Evolutionary conservation across 345 rosid species (phyloP).

Genomic region (Ceriops decandra): DNA sequence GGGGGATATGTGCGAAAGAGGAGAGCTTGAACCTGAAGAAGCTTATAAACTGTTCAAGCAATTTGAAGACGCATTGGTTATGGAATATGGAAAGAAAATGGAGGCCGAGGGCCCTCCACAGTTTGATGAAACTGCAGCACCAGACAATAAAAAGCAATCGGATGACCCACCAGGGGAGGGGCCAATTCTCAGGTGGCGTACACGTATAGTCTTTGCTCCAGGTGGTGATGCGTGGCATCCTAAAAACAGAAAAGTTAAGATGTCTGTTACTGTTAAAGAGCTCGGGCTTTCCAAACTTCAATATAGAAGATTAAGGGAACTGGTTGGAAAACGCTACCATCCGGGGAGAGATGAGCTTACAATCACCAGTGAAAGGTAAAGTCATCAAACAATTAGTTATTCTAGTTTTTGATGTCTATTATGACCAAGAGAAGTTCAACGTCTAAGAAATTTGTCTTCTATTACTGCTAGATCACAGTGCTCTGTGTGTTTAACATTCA

Average conservation of each 20-base stretch:
- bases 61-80: conserved; percentile 84
- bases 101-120: conserved; percentile 62
- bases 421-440: background rate
- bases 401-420: background rate
- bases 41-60: conserved; percentile 77
- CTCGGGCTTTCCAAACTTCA: conserved; percentile 88
- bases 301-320: conserved; percentile 62
- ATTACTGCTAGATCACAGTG: no score
- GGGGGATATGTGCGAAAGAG: conserved; percentile 81
- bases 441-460: background rate
- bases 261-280: conserved; percentile 90
- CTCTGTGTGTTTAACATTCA: no score
- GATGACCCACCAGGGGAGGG: conserved; percentile 93
- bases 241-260: conserved; percentile 85
- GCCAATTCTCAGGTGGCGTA: conserved; percentile 85
- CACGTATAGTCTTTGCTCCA: conserved; percentile 81
- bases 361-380: conserved; percentile 90
- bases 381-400: background rate
- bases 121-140: conserved; percentile 50
- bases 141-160: conserved; percentile 42
- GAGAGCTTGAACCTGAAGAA: conserved; percentile 70
- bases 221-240: conserved; percentile 99
- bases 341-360: conserved; percentile 96
- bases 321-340: conserved; percentile 87
- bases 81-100: conserved; percentile 54